Conservation (phyloP, 2,329 filamentous ascomycete species). For the Aspergillus pseudoterreus region DNA sequence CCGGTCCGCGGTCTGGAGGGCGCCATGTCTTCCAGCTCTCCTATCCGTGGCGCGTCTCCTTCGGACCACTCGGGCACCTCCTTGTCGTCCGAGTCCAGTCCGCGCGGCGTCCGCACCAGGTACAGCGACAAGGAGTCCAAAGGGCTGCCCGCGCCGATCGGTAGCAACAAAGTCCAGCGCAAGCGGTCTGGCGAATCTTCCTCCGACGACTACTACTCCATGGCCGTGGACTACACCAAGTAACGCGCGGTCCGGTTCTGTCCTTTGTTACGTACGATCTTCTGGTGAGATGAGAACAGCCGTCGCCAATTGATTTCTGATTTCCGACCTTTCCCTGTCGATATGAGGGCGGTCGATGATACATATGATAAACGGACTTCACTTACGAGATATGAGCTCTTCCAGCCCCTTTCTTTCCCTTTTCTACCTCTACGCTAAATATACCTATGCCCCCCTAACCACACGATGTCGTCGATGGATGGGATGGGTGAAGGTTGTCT, state of each 20-base stretch:
- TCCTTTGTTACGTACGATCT: not conserved
- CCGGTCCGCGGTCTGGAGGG: slow-evolving; percentile 8
- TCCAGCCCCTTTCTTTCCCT: too few relatives aligned
- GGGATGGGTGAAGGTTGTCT: not conserved
- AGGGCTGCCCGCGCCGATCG: slow-evolving; percentile 11
- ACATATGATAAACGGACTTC: not conserved
- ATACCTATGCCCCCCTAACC: not conserved
- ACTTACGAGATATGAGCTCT: not conserved
- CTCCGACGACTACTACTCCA: slow-evolving; percentile 13
- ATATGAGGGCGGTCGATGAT: not conserved
- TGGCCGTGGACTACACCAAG: not conserved
- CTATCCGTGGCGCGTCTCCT: slow-evolving; percentile 17
- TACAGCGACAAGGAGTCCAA: slow-evolving; percentile 7
- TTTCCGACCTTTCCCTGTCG: not conserved
- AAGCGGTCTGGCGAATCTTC: slow-evolving; percentile 13
- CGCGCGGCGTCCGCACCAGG: slow-evolving; percentile 7
- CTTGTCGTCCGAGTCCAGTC: slow-evolving; percentile 15
- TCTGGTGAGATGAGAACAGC: not conserved
- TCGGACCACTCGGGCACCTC: slow-evolving; percentile 12
- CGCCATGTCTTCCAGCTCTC: slow-evolving; percentile 12
- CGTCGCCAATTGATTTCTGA: too few relatives aligned
- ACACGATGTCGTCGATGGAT: not conserved
- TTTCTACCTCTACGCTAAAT: not conserved
- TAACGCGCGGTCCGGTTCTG: not conserved
- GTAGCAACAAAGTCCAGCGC: slow-evolving; percentile 9